These are phyloP conservation scores for Fusarium brachygibbosum DNA, from an alignment of 2,329 filamentous ascomycete genomes.

Conservation along the genomic window DNA sequence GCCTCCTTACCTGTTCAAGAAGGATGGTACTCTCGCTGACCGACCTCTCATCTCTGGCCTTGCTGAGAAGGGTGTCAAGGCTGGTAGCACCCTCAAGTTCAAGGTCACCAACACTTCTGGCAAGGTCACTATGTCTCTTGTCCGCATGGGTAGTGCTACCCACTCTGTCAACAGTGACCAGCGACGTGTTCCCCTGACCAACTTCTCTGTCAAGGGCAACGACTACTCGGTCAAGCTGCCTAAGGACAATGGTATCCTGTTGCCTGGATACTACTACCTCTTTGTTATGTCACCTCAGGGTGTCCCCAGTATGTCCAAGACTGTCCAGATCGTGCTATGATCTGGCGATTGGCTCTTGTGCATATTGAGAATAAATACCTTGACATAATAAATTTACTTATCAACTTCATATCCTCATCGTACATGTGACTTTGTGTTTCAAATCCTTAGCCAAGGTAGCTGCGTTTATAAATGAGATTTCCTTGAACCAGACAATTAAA, in stretches of 20 bases:
- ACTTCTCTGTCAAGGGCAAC: slow-evolving; percentile 42
- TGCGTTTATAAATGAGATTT: no score
- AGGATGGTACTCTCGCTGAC: slow-evolving; percentile 55
- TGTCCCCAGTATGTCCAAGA: slow-evolving; percentile 33
- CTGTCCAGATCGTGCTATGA: slow-evolving; percentile 18
- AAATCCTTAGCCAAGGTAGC: no score
- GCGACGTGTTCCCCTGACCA: slow-evolving; percentile 62
- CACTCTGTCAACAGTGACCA: slow-evolving; percentile 72
- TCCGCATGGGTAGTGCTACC: slow-evolving; percentile 65
- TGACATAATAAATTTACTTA: not conserved
- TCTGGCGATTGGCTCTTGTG: not conserved
- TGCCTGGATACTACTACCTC: slow-evolving; percentile 68
- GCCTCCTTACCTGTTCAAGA: slow-evolving; percentile 67
- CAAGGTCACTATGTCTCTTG: slow-evolving; percentile 55
- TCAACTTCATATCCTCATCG: not conserved
- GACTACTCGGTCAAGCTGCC: slow-evolving; percentile 60
- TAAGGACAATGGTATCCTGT: slow-evolving; percentile 61
- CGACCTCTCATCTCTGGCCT: slow-evolving; percentile 45
- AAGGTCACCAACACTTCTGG: slow-evolving; percentile 40
- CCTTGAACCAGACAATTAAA: no score
- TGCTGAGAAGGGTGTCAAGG: slow-evolving; percentile 27
- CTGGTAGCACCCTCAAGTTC: slow-evolving; percentile 43
- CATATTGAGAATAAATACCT: not conserved
- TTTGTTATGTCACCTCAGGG: slow-evolving; percentile 55
- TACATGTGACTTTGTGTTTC: no score